A percentile compares a stretch with the other conserved stretches of the same genome.
Conservation (phyloP, 495 filamentous ascomycete species). For the Penicillium mononematosum region DNA sequence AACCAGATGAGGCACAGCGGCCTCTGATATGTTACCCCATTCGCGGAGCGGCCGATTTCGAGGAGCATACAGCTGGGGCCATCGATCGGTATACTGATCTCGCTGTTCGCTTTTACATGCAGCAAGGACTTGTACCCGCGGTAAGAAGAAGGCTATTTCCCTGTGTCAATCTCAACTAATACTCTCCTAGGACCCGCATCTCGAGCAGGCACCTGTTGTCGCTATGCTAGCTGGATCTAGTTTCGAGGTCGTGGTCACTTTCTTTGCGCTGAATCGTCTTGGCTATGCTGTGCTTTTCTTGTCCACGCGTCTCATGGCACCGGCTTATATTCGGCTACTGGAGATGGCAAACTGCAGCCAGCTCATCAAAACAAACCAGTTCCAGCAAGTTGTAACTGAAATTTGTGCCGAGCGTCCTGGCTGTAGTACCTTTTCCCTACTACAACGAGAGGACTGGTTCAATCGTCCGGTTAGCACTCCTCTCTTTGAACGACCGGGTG, state of each 20-base stretch:
- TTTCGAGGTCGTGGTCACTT: slow-evolving; percentile 53
- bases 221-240: slow-evolving; percentile 53
- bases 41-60: slow-evolving; percentile 24
- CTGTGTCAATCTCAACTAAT: neutral
- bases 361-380: slow-evolving; percentile 30
- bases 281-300: slow-evolving; percentile 56
- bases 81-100: slow-evolving; percentile 30
- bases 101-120: slow-evolving; percentile 26
- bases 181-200: slow-evolving; percentile 15
- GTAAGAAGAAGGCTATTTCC: slow-evolving; percentile 3
- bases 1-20: slow-evolving; percentile 17
- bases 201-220: slow-evolving; percentile 38
- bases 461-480: slow-evolving; percentile 16
- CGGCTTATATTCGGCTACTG: slow-evolving; percentile 51
- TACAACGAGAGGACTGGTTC: slow-evolving; percentile 23
- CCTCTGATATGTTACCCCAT: slow-evolving; percentile 29
- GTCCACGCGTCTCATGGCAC: slow-evolving; percentile 53
- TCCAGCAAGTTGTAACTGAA: slow-evolving; percentile 17
- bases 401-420: slow-evolving; percentile 19
- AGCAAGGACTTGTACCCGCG: slow-evolving; percentile 22
- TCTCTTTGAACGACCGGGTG: slow-evolving; percentile 18
- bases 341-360: slow-evolving; percentile 42
- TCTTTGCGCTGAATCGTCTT: slow-evolving; percentile 55
- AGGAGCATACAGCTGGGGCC: slow-evolving; percentile 28
- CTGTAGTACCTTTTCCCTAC: slow-evolving; percentile 12